Percentiles rank a stretch among this genome's conserved stretches.
These are phyloP conservation scores for Fusarium fracticaudum DNA, from an alignment of 2,329 filamentous ascomycete species.

Conservation along the genomic window DNA sequence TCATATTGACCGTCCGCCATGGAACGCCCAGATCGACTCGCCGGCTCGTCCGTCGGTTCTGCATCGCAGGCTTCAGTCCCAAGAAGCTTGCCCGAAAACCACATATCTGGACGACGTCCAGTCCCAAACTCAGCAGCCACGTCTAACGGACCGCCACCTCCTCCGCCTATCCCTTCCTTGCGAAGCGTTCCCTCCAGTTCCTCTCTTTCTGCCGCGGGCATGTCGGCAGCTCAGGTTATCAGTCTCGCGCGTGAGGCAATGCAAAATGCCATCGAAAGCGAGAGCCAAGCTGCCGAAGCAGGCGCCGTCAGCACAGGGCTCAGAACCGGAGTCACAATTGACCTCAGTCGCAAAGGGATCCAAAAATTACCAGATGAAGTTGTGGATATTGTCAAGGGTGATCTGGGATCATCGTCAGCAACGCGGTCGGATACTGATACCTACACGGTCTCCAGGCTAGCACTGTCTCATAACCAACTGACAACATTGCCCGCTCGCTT, in stretches of 20 bases:
- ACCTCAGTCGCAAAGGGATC: constrained; percentile 80
- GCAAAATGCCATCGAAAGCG: constrained; percentile 72
- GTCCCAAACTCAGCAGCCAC: constrained; percentile 51
- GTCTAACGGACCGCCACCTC: constrained; percentile 54
- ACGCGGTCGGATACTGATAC: constrained; percentile 27
- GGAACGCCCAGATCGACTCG: constrained; percentile 49
- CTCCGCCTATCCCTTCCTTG: constrained; percentile 58
- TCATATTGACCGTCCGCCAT: constrained; percentile 40
- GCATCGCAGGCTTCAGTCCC: constrained; percentile 40
- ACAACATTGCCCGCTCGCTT: constrained; percentile 75
- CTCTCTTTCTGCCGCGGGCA: constrained; percentile 60
- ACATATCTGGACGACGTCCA: constrained; percentile 51
- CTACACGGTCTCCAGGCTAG: constrained; percentile 63
- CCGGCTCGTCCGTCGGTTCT: constrained; percentile 36
- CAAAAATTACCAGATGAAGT: constrained; percentile 77
- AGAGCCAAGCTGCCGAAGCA: constrained; percentile 70
- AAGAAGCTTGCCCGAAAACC: constrained; percentile 54
- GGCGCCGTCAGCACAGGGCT: constrained; percentile 67
- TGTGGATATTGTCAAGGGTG: constrained; percentile 77
- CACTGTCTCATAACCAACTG: constrained; percentile 82
- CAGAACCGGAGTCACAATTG: constrained; percentile 79
- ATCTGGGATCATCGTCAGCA: constrained; percentile 54
- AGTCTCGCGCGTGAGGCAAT: constrained; percentile 73
- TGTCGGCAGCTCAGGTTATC: constrained; percentile 72
- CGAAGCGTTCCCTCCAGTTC: constrained; percentile 59